These are phyloP conservation scores for Boletus mariae DNA, from an alignment of 1,284 basidiomycete genomes.

Conservation along the genomic window DNA sequence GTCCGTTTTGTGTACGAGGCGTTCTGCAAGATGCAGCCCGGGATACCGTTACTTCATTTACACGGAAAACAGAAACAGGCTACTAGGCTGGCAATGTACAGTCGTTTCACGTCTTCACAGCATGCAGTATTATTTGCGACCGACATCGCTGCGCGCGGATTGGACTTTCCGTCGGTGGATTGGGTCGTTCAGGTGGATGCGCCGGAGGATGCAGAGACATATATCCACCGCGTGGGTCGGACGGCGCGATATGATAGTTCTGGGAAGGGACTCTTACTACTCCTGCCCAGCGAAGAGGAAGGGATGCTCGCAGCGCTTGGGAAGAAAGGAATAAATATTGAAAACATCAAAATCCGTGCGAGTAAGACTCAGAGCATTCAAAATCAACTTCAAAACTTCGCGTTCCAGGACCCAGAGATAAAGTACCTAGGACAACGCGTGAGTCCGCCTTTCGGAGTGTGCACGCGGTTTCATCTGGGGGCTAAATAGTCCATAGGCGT, in stretches of 20 bases:
- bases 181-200: slow-evolving; percentile 99
- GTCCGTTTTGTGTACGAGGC: slow-evolving; percentile 97
- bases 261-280: slow-evolving; percentile 82
- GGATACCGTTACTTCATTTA: slow-evolving; percentile 85
- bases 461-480: not conserved
- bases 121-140: slow-evolving; percentile 89
- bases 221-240: slow-evolving; percentile 95
- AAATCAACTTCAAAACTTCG: slow-evolving; percentile 88
- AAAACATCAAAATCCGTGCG: slow-evolving; percentile 86
- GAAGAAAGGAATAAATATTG: slow-evolving; percentile 72
- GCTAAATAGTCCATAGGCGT: slow-evolving; percentile 49
- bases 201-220: slow-evolving; percentile 97
- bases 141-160: slow-evolving; percentile 95
- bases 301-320: slow-evolving; percentile 77
- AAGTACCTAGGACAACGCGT: slow-evolving; percentile 96
- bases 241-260: slow-evolving; percentile 92
- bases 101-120: slow-evolving; percentile 75
- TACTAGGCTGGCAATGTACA: slow-evolving; percentile 79
- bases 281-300: slow-evolving; percentile 89
- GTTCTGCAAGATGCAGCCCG: slow-evolving; percentile 94
- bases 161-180: slow-evolving; percentile 96
- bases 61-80: slow-evolving; percentile 98
- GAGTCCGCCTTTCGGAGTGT: slow-evolving; percentile 30
- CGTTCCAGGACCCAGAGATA: slow-evolving; percentile 95
- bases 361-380: slow-evolving; percentile 87